Evolutionary conservation across 2,329 filamentous ascomycete genomes (phyloP).

Genomic region (Calonectria pseudoreteaudii): DNA sequence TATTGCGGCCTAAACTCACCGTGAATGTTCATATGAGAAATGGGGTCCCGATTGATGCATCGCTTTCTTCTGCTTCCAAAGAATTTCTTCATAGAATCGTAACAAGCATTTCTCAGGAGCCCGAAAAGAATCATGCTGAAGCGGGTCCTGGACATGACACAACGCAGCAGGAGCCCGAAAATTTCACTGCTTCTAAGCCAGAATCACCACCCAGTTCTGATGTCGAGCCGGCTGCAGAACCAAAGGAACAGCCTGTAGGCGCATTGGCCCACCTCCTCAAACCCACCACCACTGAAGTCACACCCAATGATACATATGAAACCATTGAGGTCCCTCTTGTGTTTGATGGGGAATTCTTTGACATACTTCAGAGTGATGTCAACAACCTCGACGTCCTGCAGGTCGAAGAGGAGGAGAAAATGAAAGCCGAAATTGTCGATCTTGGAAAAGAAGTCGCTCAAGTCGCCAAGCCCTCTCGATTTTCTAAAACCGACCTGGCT

Average conservation of each 20-base stretch:
- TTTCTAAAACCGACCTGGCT: slow-evolving; percentile 75
- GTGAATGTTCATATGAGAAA: slow-evolving; percentile 76
- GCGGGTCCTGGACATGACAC: slow-evolving; percentile 8
- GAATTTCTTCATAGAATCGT: slow-evolving; percentile 72
- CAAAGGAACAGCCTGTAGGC: neutral
- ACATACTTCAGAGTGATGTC: slow-evolving; percentile 78
- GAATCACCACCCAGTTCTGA: neutral
- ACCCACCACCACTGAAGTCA: neutral
- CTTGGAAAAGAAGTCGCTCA: slow-evolving; percentile 74
- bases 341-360: slow-evolving; percentile 85
- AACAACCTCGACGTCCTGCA: slow-evolving; percentile 77
- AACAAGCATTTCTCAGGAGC: slow-evolving; percentile 50
- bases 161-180: slow-evolving; percentile 20
- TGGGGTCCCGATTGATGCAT: slow-evolving; percentile 76
- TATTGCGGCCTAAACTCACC: slow-evolving; percentile 76
- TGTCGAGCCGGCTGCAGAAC: neutral
- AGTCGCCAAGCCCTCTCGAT: slow-evolving; percentile 72
- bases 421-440: slow-evolving; percentile 71
- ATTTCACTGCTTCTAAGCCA: neutral
- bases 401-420: slow-evolving; percentile 70
- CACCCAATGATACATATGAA: slow-evolving; percentile 39
- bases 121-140: neutral
- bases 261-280: neutral
- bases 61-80: slow-evolving; percentile 73
- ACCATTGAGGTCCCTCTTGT: slow-evolving; percentile 79